These are phyloP conservation scores for Phanerodontia chrysosporium DNA, from an alignment of 768 basidiomycete genomes.

Conservation along the genomic window DNA sequence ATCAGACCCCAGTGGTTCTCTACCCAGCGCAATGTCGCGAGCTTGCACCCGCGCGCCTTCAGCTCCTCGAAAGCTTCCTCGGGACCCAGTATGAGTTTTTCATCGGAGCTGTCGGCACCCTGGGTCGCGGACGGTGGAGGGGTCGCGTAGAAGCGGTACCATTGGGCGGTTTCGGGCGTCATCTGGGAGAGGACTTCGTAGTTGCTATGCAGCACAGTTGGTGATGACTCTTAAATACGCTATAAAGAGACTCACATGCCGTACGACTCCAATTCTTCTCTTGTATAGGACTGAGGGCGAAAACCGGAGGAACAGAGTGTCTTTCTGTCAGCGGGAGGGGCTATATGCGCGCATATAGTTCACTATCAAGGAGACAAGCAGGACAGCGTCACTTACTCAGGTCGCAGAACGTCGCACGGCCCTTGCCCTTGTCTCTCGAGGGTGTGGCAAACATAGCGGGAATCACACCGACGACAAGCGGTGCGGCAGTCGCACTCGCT, in stretches of 20 bases:
- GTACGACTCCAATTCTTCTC: slow-evolving; percentile 18
- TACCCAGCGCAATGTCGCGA: slow-evolving; percentile 79
- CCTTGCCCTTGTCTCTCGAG: slow-evolving; percentile 16
- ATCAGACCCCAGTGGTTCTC: slow-evolving; percentile 89
- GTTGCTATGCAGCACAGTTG: slow-evolving; percentile 35
- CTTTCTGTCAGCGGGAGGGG: slow-evolving; percentile 2
- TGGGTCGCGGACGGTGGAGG: slow-evolving; percentile 10
- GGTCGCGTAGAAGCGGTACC: slow-evolving; percentile 55
- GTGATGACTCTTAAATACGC: background rate
- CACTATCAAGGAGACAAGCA: no score
- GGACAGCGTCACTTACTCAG: background rate
- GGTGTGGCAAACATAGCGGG: background rate
- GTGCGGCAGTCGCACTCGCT: background rate
- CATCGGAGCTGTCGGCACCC: no score
- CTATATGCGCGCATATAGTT: background rate
- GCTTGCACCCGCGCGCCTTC: slow-evolving; percentile 51
- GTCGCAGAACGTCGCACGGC: slow-evolving; percentile 4
- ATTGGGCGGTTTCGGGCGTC: slow-evolving; percentile 48
- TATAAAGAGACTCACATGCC: slow-evolving; percentile 19
- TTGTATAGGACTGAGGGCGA: slow-evolving; percentile 17
- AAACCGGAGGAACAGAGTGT: slow-evolving; percentile 17
- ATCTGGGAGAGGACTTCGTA: slow-evolving; percentile 48
- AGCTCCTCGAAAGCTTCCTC: slow-evolving; percentile 53
- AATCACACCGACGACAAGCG: background rate
- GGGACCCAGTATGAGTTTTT: slow-evolving; percentile 37